Conservation (phyloP, 495 filamentous ascomycete genomes). For the Chlorociboria aeruginascens region DNA sequence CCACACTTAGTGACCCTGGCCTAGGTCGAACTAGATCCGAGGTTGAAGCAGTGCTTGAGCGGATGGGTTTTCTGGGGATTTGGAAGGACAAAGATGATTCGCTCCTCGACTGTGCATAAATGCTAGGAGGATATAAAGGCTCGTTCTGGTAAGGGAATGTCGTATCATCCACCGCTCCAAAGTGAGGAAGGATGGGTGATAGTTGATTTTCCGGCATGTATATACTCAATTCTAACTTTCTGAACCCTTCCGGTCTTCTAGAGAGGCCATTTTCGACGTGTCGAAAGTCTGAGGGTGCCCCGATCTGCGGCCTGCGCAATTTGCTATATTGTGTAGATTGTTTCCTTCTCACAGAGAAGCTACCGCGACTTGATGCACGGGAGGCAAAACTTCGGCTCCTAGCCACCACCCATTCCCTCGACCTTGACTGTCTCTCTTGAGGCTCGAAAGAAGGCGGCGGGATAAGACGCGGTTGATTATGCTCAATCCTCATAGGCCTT, state of each 20-base stretch:
- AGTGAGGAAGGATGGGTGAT: conserved; percentile 46
- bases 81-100: conserved; percentile 38
- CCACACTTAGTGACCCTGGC: conserved; percentile 9
- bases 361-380: conserved; percentile 38
- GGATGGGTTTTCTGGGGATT: conserved; percentile 30
- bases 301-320: conserved; percentile 32
- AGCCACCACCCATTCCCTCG: conserved; percentile 24
- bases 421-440: conserved; percentile 8
- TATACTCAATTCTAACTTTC: conserved; percentile 66
- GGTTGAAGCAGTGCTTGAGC: conserved; percentile 11
- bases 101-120: conserved; percentile 30
- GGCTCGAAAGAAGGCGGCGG: conserved; percentile 15
- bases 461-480: conserved; percentile 18
- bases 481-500: conserved; percentile 18
- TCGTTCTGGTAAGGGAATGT: conserved; percentile 7
- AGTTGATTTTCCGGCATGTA: conserved; percentile 52
- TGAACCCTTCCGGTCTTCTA: conserved; percentile 37
- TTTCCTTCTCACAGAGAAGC: conserved; percentile 36
- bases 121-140: conserved; percentile 26
- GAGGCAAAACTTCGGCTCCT: conserved; percentile 32
- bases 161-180: conserved; percentile 21
- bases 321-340: conserved; percentile 16
- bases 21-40: conserved; percentile 14
- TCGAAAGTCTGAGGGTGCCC: conserved; percentile 42
- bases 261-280: conserved; percentile 29